Evolutionary conservation across 1,284 basidiomycete species (phyloP), one percentile per base, ranked within the genome.

Genomic region (Marasmius tenuissimus): DNA sequence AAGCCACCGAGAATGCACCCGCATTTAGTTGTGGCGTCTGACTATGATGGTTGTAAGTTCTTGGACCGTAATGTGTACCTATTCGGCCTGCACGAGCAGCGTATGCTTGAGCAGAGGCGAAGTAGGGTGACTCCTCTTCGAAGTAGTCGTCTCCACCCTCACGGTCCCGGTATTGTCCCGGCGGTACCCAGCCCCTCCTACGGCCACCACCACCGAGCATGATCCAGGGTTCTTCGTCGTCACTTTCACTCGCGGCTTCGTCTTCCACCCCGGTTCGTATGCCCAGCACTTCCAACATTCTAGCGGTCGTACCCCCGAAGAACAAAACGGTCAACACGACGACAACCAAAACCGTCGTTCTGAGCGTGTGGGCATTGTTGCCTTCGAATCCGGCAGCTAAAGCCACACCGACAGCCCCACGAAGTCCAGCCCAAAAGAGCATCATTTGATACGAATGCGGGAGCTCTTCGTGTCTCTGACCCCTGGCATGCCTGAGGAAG

Each of bases 371-470:
- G 0, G 94, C 95, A 70, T 97, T 97, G 50, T 90, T 84, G 34
- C 96, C 97, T 64, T 91, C 89, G 81, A 99, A 97, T 8, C 97
- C 97, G 2, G 94, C 93, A 2, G 96, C 96, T 14, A 99, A 86
- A 3, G 97, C 97, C 27, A 99, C 97, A 27, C 97, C 97, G 42
- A 98, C 97, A 0, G 97, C 97, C 59, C 97, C 97, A 38, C 97
- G 85, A 57, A 99, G 79, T 8, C 97, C 97, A 0, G 97, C 97
- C 97, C 97, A 99, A 78, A 99, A 99, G 20, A 99, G 79, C 96
- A 97, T 96, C 93, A 96, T 96, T 70, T 97, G 95, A 69, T 97
- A 97, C 16, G 94, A 95, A 73, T 97, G 95, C 0, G 96, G 95
- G 4, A 97, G 79, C 69, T 97, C 95, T 67, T 97, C 94, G 35